Percentiles rank a stretch among this genome's conserved stretches.
Conservation (phyloP, 1,284 basidiomycete genomes). For the Schizopora paradoxa region DNA sequence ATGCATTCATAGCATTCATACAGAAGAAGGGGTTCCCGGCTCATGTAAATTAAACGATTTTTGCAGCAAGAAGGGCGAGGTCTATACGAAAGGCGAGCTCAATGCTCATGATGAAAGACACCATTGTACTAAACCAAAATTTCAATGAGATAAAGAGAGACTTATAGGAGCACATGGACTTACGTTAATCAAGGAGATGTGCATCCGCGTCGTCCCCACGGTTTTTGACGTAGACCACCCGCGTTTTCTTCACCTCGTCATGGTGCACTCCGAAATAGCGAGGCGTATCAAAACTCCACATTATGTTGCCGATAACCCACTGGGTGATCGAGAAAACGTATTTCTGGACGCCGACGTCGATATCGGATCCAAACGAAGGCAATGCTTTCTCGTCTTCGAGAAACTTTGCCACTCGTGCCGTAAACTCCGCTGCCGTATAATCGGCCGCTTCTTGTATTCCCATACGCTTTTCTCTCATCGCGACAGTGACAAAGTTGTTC, state of each 20-base stretch:
- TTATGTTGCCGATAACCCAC: constrained; percentile 45
- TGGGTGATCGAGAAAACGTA: constrained; percentile 43
- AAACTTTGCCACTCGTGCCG: constrained; percentile 44
- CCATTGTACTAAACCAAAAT: too few relatives aligned
- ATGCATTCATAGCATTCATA: too few relatives aligned
- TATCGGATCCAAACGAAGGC: constrained; percentile 4
- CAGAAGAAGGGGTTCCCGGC: too few relatives aligned
- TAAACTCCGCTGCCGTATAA: constrained; percentile 47
- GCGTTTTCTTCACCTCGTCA: constrained; percentile 39
- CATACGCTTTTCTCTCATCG: constrained; percentile 48
- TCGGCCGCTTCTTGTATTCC: constrained; percentile 54
- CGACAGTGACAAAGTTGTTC: constrained; percentile 59
- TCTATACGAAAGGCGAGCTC: constrained; percentile 9
- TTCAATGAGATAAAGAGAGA: constrained; percentile 5
- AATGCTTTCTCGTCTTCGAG: constrained; percentile 33
- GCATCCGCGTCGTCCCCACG: too few relatives aligned
- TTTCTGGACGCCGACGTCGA: constrained; percentile 35
- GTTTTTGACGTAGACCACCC: constrained; percentile 23
- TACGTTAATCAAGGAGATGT: too few relatives aligned
- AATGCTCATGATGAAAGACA: constrained; percentile 2
- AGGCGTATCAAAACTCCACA: constrained; percentile 54
- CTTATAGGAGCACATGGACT: constrained; percentile 4
- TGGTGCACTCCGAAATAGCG: constrained; percentile 49
- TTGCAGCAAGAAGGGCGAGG: constrained; percentile 14
- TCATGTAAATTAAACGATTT: too few relatives aligned